Conservation (phyloP, 2,329 filamentous ascomycete species). For the Ciborinia camelliae region DNA sequence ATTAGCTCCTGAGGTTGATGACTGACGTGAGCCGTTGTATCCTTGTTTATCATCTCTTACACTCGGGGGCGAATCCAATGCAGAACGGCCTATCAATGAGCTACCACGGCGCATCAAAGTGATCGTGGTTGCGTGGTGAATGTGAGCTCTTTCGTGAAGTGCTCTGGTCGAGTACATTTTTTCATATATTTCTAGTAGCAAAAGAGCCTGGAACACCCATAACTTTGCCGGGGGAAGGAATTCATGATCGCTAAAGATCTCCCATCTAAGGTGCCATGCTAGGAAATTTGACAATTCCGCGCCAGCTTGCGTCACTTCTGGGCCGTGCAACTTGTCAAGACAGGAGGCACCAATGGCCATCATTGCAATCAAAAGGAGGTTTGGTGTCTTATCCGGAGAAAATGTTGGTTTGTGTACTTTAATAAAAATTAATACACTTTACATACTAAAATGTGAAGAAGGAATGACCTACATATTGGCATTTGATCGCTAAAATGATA, state of each 20-base stretch:
- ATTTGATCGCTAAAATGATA: slow-evolving; percentile 90
- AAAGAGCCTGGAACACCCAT: slow-evolving; percentile 90
- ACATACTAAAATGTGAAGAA: not conserved
- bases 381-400: slow-evolving; percentile 79
- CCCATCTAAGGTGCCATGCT: slow-evolving; percentile 88
- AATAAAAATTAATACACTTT: slow-evolving; percentile 22
- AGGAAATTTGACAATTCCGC: slow-evolving; percentile 84
- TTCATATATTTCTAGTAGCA: slow-evolving; percentile 89
- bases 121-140: slow-evolving; percentile 93
- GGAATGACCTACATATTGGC: slow-evolving; percentile 57
- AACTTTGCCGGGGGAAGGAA: slow-evolving; percentile 90
- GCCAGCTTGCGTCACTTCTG: slow-evolving; percentile 70
- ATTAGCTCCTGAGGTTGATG: slow-evolving; percentile 61
- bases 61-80: slow-evolving; percentile 79
- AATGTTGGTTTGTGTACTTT: slow-evolving; percentile 86
- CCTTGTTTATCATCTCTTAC: slow-evolving; percentile 47
- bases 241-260: slow-evolving; percentile 87
- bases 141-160: slow-evolving; percentile 90
- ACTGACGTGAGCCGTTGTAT: slow-evolving; percentile 54
- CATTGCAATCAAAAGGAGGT: slow-evolving; percentile 78
- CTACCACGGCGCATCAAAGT: slow-evolving; percentile 92
- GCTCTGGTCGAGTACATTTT: slow-evolving; percentile 96
- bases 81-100: slow-evolving; percentile 81
- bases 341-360: slow-evolving; percentile 92
- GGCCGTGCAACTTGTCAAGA: slow-evolving; percentile 76